Percentiles rank a stretch among this genome's conserved stretches.
Conservation (phyloP, 495 filamentous ascomycete genomes). For the Schizothecium vesticola region DNA sequence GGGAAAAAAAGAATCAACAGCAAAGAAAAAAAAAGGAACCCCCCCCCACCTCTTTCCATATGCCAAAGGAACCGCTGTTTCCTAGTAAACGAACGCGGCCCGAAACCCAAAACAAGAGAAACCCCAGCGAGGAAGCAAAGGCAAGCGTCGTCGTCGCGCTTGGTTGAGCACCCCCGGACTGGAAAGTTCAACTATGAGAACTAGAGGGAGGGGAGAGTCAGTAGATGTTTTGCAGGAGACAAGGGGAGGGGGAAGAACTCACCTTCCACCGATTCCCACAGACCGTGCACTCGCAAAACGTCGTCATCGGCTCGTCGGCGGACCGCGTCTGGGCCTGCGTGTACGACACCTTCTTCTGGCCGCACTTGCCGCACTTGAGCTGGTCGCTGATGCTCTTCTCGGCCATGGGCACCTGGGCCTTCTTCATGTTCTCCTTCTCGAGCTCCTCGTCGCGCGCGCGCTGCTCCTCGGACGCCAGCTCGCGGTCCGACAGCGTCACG, state of each 20-base stretch:
- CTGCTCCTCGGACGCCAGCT: slow-evolving; percentile 60
- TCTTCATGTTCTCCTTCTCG: slow-evolving; percentile 87
- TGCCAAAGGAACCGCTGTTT: background rate
- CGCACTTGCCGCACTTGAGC: slow-evolving; percentile 83
- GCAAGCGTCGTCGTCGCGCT: background rate
- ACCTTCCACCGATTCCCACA: slow-evolving; percentile 77
- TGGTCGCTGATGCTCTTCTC: slow-evolving; percentile 82
- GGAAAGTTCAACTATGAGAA: background rate
- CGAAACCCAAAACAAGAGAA: background rate
- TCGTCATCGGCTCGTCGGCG: slow-evolving; percentile 90
- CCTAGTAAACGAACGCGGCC: background rate
- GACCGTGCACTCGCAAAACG: slow-evolving; percentile 70
- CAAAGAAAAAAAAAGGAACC: background rate
- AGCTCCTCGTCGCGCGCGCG: slow-evolving; percentile 68
- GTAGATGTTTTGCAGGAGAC: background rate
- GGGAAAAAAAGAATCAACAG: background rate
- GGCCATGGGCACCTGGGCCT: slow-evolving; percentile 83
- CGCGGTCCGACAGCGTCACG: slow-evolving; percentile 54
- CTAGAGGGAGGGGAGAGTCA: background rate
- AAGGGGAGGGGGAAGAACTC: slow-evolving; percentile 9
- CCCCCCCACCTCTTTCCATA: background rate
- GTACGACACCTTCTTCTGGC: slow-evolving; percentile 88
- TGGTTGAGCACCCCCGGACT: background rate
- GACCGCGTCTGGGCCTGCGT: slow-evolving; percentile 91
- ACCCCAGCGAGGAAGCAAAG: background rate